Conservation (phyloP, 768 basidiomycete genomes). For the Harrya chromipes region DNA sequence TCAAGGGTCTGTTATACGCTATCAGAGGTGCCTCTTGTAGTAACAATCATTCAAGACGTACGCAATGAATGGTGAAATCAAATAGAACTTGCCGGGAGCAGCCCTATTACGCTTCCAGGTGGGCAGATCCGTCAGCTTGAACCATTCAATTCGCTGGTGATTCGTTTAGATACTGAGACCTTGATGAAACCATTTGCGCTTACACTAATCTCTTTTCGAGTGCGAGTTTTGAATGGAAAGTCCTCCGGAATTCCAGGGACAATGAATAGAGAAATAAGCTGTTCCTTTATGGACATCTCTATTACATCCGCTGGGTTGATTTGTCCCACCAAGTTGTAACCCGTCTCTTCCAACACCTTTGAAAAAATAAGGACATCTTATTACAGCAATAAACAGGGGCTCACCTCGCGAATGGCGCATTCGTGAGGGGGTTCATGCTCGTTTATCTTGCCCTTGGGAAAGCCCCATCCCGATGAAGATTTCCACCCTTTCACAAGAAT, state of each 20-base stretch:
- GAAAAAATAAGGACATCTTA: slow-evolving; percentile 7
- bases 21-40: slow-evolving; percentile 3
- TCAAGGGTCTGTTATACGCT: slow-evolving; percentile 36
- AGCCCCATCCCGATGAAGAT: slow-evolving; percentile 95
- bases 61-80: slow-evolving; percentile 93
- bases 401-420: slow-evolving; percentile 91
- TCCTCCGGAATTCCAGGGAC: slow-evolving; percentile 86
- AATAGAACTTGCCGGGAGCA: slow-evolving; percentile 80
- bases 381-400: slow-evolving; percentile 16
- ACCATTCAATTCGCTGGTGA: slow-evolving; percentile 93
- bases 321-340: slow-evolving; percentile 79
- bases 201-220: slow-evolving; percentile 98
- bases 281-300: slow-evolving; percentile 84
- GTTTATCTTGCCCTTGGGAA: slow-evolving; percentile 99
- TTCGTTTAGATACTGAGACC: slow-evolving; percentile 8
- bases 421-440: slow-evolving; percentile 78
- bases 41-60: slow-evolving; percentile 35
- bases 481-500: slow-evolving; percentile 99
- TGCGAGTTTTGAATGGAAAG: slow-evolving; percentile 87
- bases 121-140: slow-evolving; percentile 81
- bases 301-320: slow-evolving; percentile 68
- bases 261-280: slow-evolving; percentile 87
- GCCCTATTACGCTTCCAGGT: slow-evolving; percentile 84
- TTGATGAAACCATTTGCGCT: slow-evolving; percentile 23
- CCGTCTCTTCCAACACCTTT: slow-evolving; percentile 97